These are phyloP conservation scores for Talaromyces sp. DNA, from an alignment of 2,329 filamentous ascomycete species.

Conservation along the genomic window DNA sequence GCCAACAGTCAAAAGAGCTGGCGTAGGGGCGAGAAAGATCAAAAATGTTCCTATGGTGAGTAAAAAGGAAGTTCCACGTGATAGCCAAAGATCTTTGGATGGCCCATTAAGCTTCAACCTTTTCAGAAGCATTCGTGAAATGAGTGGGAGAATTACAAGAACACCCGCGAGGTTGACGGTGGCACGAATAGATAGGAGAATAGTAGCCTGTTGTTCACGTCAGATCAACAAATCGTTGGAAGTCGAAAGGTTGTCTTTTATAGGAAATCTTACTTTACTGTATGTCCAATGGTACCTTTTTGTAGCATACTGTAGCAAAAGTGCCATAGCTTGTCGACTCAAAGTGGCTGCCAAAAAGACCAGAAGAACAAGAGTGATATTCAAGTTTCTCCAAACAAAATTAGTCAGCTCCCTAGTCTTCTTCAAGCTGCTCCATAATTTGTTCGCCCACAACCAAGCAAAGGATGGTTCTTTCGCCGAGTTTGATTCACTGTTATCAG, in stretches of 20 bases:
- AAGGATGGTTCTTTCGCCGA: not conserved
- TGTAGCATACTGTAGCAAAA: slow-evolving; percentile 4
- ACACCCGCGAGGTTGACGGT: slow-evolving; percentile 4
- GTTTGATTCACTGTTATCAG: not conserved
- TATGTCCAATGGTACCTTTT: slow-evolving; percentile 7
- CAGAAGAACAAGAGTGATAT: slow-evolving; percentile 1
- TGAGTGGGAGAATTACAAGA: slow-evolving; percentile 2
- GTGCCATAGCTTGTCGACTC: slow-evolving; percentile 1
- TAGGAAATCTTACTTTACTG: not conserved
- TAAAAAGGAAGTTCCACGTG: not conserved
- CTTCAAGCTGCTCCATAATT: not conserved
- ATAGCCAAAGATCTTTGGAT: slow-evolving; percentile 6
- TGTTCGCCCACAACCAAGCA: not conserved
- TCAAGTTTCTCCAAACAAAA: not conserved
- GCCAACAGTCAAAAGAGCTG: slow-evolving; percentile 1
- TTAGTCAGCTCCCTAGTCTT: not conserved
- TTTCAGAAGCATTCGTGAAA: not conserved
- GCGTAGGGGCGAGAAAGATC: not conserved
- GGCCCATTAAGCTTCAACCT: not conserved
- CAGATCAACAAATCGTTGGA: not conserved
- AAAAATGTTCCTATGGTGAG: slow-evolving; percentile 1
- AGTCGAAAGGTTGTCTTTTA: not conserved
- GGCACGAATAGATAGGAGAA: not conserved
- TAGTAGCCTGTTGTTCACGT: not conserved
- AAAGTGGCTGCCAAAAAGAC: slow-evolving; percentile 1